phyloP scores from a whole-genome alignment of 352 stramenopile species.

The Phytopythium vexans region DNA sequence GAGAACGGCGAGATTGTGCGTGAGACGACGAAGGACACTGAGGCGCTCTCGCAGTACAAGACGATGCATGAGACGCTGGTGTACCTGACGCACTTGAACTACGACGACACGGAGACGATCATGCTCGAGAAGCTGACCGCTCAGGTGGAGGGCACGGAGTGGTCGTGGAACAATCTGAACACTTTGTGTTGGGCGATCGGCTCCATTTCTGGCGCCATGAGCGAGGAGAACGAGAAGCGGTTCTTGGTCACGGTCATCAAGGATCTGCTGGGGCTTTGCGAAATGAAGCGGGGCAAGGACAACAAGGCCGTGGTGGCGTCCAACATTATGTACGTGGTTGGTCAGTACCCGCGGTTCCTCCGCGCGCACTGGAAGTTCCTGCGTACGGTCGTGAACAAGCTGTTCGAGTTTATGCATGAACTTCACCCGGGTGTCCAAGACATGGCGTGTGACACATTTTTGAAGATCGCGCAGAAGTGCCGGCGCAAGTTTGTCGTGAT shows the following conservation, averaged over 20 bases:
- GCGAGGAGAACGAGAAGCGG: constrained; percentile 99
- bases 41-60: constrained; percentile 99
- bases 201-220: constrained; percentile 98
- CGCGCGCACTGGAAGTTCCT: constrained; percentile 99
- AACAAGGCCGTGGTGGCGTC: constrained; percentile 99
- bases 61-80: constrained; percentile 99
- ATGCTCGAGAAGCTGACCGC: constrained; percentile 98
- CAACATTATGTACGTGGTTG: constrained; percentile 99
- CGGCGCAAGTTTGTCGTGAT: constrained; percentile 97
- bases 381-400: constrained; percentile 99
- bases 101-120: constrained; percentile 99
- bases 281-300: constrained; percentile 99
- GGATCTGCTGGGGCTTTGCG: constrained; percentile 96
- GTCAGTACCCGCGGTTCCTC: constrained; percentile 99
- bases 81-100: constrained; percentile 99
- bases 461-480: constrained; percentile 99
- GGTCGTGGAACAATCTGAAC: constrained; percentile 98
- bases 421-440: constrained; percentile 99
- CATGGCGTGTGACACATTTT: constrained; percentile 99
- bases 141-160: constrained; percentile 86
- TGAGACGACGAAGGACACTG: constrained; percentile 99
- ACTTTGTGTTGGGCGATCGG: constrained; percentile 99
- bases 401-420: constrained; percentile 99
- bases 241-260: constrained; percentile 99
- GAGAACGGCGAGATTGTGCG: constrained; percentile 97